Evolutionary conservation across 805 yeast species (phyloP).

Genomic region (Schwanniomyces yamadae): DNA sequence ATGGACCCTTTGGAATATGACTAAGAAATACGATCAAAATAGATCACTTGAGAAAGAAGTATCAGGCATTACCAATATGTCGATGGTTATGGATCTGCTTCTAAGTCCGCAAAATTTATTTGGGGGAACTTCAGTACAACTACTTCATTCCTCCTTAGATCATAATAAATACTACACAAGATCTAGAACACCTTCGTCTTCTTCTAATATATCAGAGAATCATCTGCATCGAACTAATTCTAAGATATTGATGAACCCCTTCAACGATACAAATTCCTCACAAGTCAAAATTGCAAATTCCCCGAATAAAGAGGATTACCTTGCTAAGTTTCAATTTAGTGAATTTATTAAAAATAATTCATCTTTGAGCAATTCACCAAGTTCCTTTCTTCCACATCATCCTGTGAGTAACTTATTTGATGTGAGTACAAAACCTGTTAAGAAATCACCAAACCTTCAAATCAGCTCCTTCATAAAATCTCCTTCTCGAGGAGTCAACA

Average conservation of each 20-base stretch:
- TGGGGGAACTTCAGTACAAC: constrained; percentile 1
- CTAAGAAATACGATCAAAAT: too few relatives aligned
- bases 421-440: neutral
- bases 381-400: neutral
- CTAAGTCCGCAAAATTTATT: too few relatives aligned
- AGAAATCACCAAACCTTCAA: neutral
- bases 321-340: neutral
- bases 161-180: constrained; percentile 1
- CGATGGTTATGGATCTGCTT: too few relatives aligned
- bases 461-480: too few relatives aligned
- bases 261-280: constrained; percentile 7
- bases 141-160: constrained; percentile 4
- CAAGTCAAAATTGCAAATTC: constrained; percentile 3
- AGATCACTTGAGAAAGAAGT: too few relatives aligned
- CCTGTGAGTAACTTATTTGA: neutral
- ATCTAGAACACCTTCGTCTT: constrained; percentile 1
- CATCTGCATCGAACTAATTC: neutral
- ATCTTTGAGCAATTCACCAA: constrained; percentile 1
- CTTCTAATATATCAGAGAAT: constrained; percentile 4
- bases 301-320: neutral
- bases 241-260: constrained; percentile 7
- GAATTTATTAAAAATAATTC: constrained; percentile 3
- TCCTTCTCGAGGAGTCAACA: too few relatives aligned
- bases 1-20: too few relatives aligned
- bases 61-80: too few relatives aligned